Conservation (phyloP, 441 rosid species). For the Viola pubescens region DNA sequence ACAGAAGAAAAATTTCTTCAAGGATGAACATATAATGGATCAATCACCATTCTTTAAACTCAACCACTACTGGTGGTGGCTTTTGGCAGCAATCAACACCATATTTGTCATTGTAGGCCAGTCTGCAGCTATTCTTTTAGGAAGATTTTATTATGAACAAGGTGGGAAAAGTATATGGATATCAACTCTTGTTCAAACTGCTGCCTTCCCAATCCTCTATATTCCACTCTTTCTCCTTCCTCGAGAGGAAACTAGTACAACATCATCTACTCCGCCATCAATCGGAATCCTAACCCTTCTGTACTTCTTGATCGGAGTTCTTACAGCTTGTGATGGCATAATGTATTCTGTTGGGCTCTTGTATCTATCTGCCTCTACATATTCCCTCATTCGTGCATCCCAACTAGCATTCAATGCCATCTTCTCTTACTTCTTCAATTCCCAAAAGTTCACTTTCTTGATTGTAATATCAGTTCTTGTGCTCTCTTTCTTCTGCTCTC, state of each 20-base stretch:
- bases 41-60: neutral
- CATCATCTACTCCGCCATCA: neutral
- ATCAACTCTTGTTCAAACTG: slow-evolving; percentile 43
- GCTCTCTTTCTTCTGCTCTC: slow-evolving; percentile 18
- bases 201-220: slow-evolving; percentile 44
- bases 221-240: slow-evolving; percentile 9
- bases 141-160: slow-evolving; percentile 41
- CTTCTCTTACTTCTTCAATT: slow-evolving; percentile 9
- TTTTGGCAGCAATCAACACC: slow-evolving; percentile 21
- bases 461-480: slow-evolving; percentile 32
- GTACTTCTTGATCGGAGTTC: slow-evolving; percentile 32
- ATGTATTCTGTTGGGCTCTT: neutral
- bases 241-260: neutral
- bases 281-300: slow-evolving; percentile 13
- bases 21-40: no score
- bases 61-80: slow-evolving; percentile 30
- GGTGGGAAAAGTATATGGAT: slow-evolving; percentile 65
- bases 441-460: slow-evolving; percentile 37
- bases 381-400: neutral
- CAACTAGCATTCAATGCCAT: neutral
- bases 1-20: no score
- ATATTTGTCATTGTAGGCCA: slow-evolving; percentile 37
- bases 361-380: neutral
- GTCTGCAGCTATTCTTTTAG: slow-evolving; percentile 35
- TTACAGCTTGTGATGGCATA: slow-evolving; percentile 19